Conservation (phyloP, 23 red algal genomes). For the Cyanidium caldarium region DNA sequence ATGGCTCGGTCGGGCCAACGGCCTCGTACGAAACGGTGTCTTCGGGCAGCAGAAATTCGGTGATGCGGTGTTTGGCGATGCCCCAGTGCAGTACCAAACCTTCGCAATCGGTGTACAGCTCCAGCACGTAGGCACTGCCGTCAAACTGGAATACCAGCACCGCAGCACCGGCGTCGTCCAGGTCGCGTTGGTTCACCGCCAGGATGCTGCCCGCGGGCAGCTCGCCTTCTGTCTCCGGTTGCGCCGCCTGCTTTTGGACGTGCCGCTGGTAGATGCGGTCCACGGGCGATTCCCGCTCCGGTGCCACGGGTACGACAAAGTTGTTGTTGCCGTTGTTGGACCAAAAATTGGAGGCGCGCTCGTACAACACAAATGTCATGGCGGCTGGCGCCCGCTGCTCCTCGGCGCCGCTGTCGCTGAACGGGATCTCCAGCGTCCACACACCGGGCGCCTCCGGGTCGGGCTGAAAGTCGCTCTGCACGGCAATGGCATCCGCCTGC, state of each 20-base stretch:
- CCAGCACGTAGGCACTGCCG: not conserved
- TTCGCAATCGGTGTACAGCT: not conserved
- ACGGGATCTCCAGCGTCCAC: not conserved
- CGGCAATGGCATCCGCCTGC: not conserved
- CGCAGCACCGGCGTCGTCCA: not conserved
- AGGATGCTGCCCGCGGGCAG: not conserved
- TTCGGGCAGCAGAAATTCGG: not conserved
- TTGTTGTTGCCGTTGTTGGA: not conserved
- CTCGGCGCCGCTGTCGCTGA: not conserved
- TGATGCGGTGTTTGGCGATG: not conserved
- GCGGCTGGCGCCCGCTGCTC: not conserved
- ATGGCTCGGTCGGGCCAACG: not conserved
- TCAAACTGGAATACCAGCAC: not conserved
- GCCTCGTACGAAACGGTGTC: not conserved
- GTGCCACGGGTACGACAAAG: constrained; percentile 4
- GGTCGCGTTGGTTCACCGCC: not conserved
- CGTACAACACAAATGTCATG: not conserved
- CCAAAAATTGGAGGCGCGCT: constrained; percentile 6
- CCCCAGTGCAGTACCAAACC: not conserved
- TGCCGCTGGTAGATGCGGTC: not conserved
- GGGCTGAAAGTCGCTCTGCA: not conserved
- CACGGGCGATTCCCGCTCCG: not conserved
- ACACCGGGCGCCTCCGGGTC: not conserved
- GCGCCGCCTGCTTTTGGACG: not conserved
- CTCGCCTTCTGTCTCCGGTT: not conserved